Base-by-base conservation (phyloP, 306 rosid genomes). In the Cercis canadensis region DNA sequence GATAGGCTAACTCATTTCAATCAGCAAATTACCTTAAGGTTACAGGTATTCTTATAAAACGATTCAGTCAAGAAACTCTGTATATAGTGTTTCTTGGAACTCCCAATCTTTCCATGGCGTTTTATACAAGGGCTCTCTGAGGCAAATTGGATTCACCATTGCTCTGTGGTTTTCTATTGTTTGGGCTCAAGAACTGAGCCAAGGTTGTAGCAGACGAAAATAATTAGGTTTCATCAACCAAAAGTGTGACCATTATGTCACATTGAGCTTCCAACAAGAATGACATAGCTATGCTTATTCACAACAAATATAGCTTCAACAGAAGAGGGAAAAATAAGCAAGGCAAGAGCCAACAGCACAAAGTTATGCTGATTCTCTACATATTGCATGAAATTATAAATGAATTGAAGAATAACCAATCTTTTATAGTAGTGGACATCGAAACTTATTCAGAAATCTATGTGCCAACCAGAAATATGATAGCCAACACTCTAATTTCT, bases 201-300 rank as follows among this genome's bases (percentile, higher is more conserved):
- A 44, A 70, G n/a, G 61, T 18, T 51, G 13, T 37, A 5, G 43
- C 29, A 18, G 53, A 29, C 10, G 17, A 24, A 58, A 11, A 7
- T 32, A 65, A 47, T 31, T 31, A 24, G 13, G 54, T 47, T 40
- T 47, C 69, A 40, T 24, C 24, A 65, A 51, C 61, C 70, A 65
- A 51, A 49, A 65, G 18, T 3, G 41, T n/a, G 17, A 31, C 63
- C 56, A 18, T 47, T 21, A 36, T 45, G 60, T 47, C 6, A 9
- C 13, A 57, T 61, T 18, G 18, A 43, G 34, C 15, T 44, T 19
- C 24, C 18, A 44, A 60, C 9, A 14, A 33, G 33, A 60, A 58
- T 34, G 3, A 32, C 33, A 65, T 66, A 33, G 34, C 32, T 4
- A 45, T 49, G 64, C 11, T 4, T 31, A 57, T 46, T 39, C 24